Evolutionary conservation across 306 rosid genomes (phyloP), one percentile per base, ranked within the genome.

Genomic region (Comarum palustre): DNA sequence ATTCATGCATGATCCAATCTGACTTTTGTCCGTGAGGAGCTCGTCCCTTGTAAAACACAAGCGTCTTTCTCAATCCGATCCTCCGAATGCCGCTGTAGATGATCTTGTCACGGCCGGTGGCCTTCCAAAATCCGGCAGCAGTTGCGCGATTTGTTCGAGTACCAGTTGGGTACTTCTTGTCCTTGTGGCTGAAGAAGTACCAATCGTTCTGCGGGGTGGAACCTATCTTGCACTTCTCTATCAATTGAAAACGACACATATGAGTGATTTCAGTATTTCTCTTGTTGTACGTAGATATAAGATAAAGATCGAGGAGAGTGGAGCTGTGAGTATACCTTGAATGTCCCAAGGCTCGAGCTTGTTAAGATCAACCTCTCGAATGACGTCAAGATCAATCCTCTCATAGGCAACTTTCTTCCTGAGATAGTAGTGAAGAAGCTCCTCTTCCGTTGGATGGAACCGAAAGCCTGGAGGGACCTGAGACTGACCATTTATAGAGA

Each of bases 261-360:
- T 2, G 8, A 19, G 25, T 25, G 25, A 13, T 13, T 13, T 4
- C 6, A 5, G 1, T 16, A 47, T 1, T 47, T 13, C 1, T 47
- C n/a, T 5, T 16, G 7, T 47, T 47, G 20, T 3, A 48, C 19
- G 3, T 34, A 4, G 2, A 0, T 59, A 15, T 14, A 59, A 58
- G 64, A 4, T 58, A 27, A 25, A 25, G 36, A 58, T 24, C 8
- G 0, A 25, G 38, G 38, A 4, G 1, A 25, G 5, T 12, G 20
- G 15, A 5, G 17, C 27, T 42, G 54, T 6, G 0, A 3, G 42
- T 71, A n/a, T n/a, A 86, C 90, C 90, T 86, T 86, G 90, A 66
- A 86, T 84, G 60, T 86, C 90, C 90, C 90, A 86, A 10, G 88
- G 90, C 72, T 86, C 90, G 19, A 86, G 88, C 84, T 86, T 86